Conservation (phyloP, 2,329 filamentous ascomycete genomes). For the Colletotrichum sp. region DNA sequence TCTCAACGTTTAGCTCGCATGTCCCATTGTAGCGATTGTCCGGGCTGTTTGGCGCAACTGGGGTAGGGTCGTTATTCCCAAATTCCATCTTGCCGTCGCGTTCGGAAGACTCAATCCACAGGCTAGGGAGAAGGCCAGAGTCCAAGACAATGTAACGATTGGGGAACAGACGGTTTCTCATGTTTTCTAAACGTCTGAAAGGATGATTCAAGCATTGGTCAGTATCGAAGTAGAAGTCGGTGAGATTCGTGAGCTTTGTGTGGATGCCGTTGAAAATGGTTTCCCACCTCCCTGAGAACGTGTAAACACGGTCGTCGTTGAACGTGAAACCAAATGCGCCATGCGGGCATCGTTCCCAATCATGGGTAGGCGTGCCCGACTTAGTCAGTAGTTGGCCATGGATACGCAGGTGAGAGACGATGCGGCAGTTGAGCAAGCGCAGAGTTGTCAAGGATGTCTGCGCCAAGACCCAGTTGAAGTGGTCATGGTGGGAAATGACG, state of each 20-base stretch:
- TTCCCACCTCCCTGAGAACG: conserved; percentile 24
- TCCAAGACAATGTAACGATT: not conserved
- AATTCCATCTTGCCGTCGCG: not conserved
- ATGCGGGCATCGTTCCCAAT: conserved; percentile 14
- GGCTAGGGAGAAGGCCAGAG: not conserved
- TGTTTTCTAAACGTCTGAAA: not conserved
- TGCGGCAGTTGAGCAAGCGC: conserved; percentile 12
- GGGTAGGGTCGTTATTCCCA: not conserved
- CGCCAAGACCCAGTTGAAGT: conserved; percentile 29
- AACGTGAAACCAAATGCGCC: not conserved
- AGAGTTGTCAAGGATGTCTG: conserved; percentile 15
- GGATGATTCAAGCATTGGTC: not conserved
- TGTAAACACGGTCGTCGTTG: not conserved
- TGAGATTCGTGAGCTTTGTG: conserved; percentile 9
- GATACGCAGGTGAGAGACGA: conserved; percentile 13
- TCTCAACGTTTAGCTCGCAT: not conserved
- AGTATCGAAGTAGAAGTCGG: conserved; percentile 19
- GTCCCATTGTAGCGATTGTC: not conserved
- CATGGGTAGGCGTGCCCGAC: not conserved
- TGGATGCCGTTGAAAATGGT: conserved; percentile 25
- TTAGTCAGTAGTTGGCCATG: accelerated
- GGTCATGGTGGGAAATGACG: conserved; percentile 23
- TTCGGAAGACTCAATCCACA: not conserved
- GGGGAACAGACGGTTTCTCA: not conserved
- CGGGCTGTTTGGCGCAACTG: not conserved